Conservation (phyloP, 768 basidiomycete species). For the Rhizopogon vesiculosus region DNA sequence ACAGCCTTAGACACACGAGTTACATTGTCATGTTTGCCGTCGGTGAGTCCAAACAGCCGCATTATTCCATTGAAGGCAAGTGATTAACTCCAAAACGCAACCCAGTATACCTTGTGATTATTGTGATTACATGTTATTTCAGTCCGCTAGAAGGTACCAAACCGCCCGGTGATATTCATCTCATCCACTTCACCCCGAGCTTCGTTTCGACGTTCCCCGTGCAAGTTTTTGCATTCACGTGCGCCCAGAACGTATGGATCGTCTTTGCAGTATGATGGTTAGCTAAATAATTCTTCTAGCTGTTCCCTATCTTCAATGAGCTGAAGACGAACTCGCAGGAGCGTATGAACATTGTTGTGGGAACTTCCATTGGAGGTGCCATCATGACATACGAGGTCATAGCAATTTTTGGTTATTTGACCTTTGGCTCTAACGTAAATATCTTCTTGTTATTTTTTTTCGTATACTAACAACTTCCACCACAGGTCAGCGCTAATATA, state of each 20-base stretch:
- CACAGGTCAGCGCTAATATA: constrained; percentile 83
- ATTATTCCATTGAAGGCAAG: background rate
- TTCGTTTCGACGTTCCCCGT: constrained; percentile 89
- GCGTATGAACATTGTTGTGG: constrained; percentile 86
- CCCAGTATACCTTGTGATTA: constrained; percentile 71
- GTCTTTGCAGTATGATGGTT: constrained; percentile 1
- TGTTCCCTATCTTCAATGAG: constrained; percentile 95
- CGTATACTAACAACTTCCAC: background rate
- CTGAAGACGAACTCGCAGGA: constrained; percentile 73
- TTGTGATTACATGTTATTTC: constrained; percentile 80
- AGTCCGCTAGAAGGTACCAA: constrained; percentile 63
- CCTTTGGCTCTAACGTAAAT: constrained; percentile 80
- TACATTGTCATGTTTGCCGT: constrained; percentile 90
- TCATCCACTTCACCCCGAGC: constrained; percentile 69
- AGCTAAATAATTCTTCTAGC: constrained; percentile 34
- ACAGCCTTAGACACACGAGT: constrained; percentile 86
- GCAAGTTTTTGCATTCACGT: constrained; percentile 90
- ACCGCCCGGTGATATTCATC: constrained; percentile 59
- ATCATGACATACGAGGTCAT: constrained; percentile 85
- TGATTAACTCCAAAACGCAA: background rate
- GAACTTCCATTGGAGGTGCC: constrained; percentile 81
- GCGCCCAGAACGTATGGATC: constrained; percentile 79
- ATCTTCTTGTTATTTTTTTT: constrained; percentile 2
- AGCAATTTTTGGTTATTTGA: constrained; percentile 85
- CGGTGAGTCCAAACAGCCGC: constrained; percentile 45